A percentile compares a stretch with the other conserved stretches of the same genome.
These are phyloP conservation scores for Polygonum maritimum DNA, from an alignment of 148 eudicot genomes.

Conservation along the genomic window DNA sequence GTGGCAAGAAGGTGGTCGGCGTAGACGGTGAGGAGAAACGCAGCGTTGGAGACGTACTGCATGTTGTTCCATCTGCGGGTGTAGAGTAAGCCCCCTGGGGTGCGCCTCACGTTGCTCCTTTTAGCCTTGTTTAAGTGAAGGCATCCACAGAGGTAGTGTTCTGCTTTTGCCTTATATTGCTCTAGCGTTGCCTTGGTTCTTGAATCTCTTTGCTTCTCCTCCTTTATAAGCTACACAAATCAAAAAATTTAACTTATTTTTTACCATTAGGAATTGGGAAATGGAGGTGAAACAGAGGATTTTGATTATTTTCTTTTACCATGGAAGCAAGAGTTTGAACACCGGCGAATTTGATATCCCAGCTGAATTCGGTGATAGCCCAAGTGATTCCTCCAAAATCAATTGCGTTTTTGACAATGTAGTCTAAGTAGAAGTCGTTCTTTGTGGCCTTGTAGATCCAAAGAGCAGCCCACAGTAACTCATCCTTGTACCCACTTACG, in stretches of 20 bases:
- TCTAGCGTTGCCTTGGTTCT: slow-evolving; percentile 13
- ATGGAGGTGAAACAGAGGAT: neutral
- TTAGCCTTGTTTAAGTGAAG: slow-evolving; percentile 43
- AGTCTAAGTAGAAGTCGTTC: slow-evolving; percentile 33
- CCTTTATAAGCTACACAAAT: neutral
- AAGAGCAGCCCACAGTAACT: slow-evolving; percentile 71
- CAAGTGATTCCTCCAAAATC: slow-evolving; percentile 66
- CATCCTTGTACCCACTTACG: slow-evolving; percentile 72
- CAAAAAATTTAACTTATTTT: too few species aligned
- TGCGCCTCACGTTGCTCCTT: slow-evolving; percentile 45
- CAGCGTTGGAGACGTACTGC: slow-evolving; percentile 72
- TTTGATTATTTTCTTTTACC: slow-evolving; percentile 6
- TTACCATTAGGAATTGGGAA: neutral
- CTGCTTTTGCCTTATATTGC: slow-evolving; percentile 50
- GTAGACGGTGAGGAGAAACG: slow-evolving; percentile 49
- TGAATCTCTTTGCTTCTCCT: neutral
- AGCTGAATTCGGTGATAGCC: slow-evolving; percentile 45
- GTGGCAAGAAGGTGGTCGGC: slow-evolving; percentile 40
- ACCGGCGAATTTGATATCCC: slow-evolving; percentile 53
- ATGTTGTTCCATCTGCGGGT: slow-evolving; percentile 88
- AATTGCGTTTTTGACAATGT: slow-evolving; percentile 32
- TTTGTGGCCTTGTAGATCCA: slow-evolving; percentile 80
- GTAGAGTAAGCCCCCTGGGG: slow-evolving; percentile 72
- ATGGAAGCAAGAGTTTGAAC: slow-evolving; percentile 25
- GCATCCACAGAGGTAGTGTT: slow-evolving; percentile 59